A percentile compares a stretch with the other conserved stretches of the same genome.
Conservation (phyloP, 345 rosid species). For the Anacardium occidentale region DNA sequence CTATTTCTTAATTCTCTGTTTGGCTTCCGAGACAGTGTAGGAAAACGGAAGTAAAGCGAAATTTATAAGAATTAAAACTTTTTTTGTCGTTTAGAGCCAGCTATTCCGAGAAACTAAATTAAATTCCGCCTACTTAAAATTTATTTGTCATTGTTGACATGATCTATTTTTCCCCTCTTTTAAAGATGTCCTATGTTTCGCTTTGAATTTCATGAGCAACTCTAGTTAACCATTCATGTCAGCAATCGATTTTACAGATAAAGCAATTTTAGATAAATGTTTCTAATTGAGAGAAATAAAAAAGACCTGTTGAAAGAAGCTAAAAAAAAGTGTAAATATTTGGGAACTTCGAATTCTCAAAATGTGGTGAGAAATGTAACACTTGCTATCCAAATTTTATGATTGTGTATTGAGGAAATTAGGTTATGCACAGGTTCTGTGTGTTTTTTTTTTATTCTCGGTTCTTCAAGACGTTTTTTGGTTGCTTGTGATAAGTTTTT, state of each 20-base stretch:
- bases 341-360: not conserved
- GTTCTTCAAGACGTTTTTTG: not conserved
- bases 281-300: not conserved
- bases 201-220: not conserved
- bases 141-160: not conserved
- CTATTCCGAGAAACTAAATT: not conserved
- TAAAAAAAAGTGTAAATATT: not conserved
- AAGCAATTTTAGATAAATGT: not conserved
- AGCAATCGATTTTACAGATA: not conserved
- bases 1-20: not conserved
- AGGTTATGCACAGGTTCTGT: not conserved
- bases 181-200: not conserved
- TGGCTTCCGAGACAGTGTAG: constrained; percentile 1
- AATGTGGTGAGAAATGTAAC: not conserved
- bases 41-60: not conserved
- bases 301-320: not conserved
- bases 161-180: not conserved
- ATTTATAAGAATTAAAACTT: not conserved
- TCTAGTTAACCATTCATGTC: not conserved
- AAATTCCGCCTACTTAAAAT: not conserved
- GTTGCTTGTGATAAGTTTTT: not conserved
- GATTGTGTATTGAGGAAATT: not conserved
- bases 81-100: not conserved
- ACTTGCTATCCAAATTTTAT: not conserved
- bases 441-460: not conserved